These are phyloP conservation scores for Eucalyptus victrix DNA, from an alignment of 345 rosid species.

Conservation along the genomic window DNA sequence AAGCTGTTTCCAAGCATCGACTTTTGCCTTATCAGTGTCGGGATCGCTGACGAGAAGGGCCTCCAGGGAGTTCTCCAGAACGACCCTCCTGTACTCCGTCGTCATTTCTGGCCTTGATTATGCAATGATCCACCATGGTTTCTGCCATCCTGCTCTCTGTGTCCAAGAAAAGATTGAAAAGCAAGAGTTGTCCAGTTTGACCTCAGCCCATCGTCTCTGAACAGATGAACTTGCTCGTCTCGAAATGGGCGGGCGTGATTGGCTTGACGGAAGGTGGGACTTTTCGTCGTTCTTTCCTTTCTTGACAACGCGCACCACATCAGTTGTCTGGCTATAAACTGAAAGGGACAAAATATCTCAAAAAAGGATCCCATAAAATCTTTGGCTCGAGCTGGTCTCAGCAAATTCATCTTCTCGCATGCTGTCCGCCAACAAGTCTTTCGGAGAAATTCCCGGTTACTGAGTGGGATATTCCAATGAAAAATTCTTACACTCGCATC, in stretches of 20 bases:
- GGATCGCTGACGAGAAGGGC: constrained; percentile 81
- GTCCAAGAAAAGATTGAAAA: not conserved
- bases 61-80: constrained; percentile 57
- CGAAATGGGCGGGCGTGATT: not conserved
- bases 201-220: not conserved
- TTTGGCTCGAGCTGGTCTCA: not conserved
- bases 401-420: not conserved
- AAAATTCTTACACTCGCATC: not conserved
- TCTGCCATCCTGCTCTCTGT: not conserved
- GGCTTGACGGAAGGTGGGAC: not conserved
- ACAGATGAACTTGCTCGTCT: not conserved
- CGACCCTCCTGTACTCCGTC: constrained; percentile 55
- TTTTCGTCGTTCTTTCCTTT: not conserved
- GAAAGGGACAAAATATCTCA: not conserved
- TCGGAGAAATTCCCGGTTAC: not conserved
- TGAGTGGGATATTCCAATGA: not conserved
- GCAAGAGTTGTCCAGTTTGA: not conserved
- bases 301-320: not conserved
- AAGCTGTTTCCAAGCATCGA: not conserved
- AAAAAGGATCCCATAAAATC: not conserved
- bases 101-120: constrained; percentile 65
- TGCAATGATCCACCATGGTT: not conserved
- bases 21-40: constrained; percentile 66
- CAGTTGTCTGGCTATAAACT: not conserved
- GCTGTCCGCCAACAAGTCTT: not conserved